Base-by-base conservation (phyloP, 148 eudicot genomes). In the Rhododendron henanense region DNA sequence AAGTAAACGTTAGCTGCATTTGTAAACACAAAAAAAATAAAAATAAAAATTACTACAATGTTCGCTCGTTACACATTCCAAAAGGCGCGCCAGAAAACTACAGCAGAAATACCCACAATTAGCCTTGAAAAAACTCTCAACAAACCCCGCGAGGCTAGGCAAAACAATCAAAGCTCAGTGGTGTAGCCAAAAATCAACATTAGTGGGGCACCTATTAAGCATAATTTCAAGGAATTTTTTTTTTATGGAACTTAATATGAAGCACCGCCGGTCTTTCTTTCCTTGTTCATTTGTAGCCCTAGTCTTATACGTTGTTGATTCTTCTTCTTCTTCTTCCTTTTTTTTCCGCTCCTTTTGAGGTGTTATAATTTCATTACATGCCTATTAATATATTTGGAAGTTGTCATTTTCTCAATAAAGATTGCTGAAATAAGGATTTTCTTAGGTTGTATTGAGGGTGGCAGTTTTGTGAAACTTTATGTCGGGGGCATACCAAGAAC, bases 401-500 rank as follows among this genome's bases (percentile, higher is more conserved):
- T 81, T 87, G 39, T 25, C 6, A n/a, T 84, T 18, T 31, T 84
- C 35, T 35, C 1, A 35, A 37, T 76, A 39, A 79, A 48, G 51
- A 73, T 79, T 67, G 44, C 73, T 84, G 63, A 84, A 63, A 23
- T 39, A 51, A 23, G 53, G 25, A 6, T 73, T 35, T 87, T 81
- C 79, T 82, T 88, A 92, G 96, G 90, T 85, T 84, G 75, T 83
- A 53, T 14, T 76, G 96, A 88, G 76, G 90, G 87, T 25, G 88
- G 89, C 53, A 82, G 81, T 85, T 88, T 44, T 85, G 94, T 90
- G 69, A 94, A 96, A 65, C 93, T 96, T 9, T 96, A 89, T 77
- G 95, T 93, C 1, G 94, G 79, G 47, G 92, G 90, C 51, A 74
- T 93, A 85, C 91, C 98, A 10, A 89, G 91, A 67, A 87, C 90